Percentiles rank a stretch among this genome's conserved stretches.
Conservation (phyloP, 2,329 filamentous ascomycete genomes). For the Monosporascus sp. region DNA sequence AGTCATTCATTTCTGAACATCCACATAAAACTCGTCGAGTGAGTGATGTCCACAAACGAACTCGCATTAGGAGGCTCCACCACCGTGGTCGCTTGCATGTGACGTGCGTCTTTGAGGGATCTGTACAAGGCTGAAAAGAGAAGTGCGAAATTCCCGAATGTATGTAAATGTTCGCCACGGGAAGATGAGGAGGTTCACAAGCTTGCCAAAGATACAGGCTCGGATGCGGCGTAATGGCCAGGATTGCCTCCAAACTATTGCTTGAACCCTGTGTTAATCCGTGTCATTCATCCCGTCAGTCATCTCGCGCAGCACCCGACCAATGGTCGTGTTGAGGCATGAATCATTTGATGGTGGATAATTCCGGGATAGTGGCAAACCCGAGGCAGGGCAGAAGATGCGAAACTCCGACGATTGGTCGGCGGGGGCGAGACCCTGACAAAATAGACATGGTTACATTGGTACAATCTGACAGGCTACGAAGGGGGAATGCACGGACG, state of each 20-base stretch:
- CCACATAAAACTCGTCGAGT: not conserved
- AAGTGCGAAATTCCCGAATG: constrained; percentile 13
- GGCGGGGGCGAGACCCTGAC: not conserved
- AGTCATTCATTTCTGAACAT: not conserved
- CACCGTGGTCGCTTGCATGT: constrained; percentile 12
- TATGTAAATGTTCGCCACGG: constrained; percentile 3
- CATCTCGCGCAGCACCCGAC: not conserved
- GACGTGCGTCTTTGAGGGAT: constrained; percentile 24
- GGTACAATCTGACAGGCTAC: not conserved
- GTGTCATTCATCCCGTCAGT: not conserved
- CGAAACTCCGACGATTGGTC: not conserved
- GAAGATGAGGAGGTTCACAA: constrained; percentile 6
- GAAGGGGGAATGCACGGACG: not conserved
- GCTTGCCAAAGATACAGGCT: constrained; percentile 2
- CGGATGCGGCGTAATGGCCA: not conserved
- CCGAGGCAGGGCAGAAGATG: not conserved
- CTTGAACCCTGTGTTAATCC: not conserved
- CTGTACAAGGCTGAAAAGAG: constrained; percentile 28
- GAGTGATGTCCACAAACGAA: not conserved
- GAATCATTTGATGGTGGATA: not conserved
- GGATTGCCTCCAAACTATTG: not conserved
- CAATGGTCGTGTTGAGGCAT: not conserved
- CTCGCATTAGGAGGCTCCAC: not conserved
- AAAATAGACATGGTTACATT: not conserved
- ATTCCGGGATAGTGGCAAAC: not conserved